Base-by-base conservation (phyloP, 805 yeast genomes). In the Spathaspora hagerdaliae region DNA sequence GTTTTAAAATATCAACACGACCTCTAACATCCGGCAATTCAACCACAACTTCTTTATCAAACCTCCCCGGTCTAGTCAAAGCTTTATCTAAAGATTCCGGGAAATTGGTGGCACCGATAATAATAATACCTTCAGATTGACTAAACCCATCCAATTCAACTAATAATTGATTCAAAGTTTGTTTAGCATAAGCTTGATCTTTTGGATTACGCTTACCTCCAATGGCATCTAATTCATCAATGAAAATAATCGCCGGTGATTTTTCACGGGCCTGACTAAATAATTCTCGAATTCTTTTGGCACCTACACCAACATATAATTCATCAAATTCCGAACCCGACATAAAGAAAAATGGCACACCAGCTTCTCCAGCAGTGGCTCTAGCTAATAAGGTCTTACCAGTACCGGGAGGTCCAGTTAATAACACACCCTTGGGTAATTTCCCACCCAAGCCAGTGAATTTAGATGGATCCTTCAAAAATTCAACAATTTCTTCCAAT, bases 301-400 rank as follows among this genome's bases (percentile, higher is more conserved):
- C 99, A 62, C 99, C 99, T 39, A 95, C 98, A 64, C 99, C 99
- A 15, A 94, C 99, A 59, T 92, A 94, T 55, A 95, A 79, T 69
- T 94, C 99, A 64, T 95, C 99, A 62, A 94, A 94, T 64, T 94
- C 99, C 1, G 97, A 88, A 39, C 99, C 99, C 6, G 96, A 87
- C 97, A 94, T 92, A 67, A 92, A 92, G 69, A 91, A 92, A 62
- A 94, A 94, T 37, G 98, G 99, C 24, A 94, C 98, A 45, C 96
- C 98, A 6, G 99, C 98, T 68, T 92, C 98, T 52, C 98, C 98
- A 7, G 99, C 99, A 29, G 97, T 95, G 27, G 99, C 98, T 57
- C 98, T 82, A 0, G 98, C 98, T 52, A 94, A 78, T 54, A 92
- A 74, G 1, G 99, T 94, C 65, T 94, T 92, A 79, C 99, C 99